Conservation (phyloP, 2,329 filamentous ascomycete genomes). For the Achaetomium macrosporum region DNA sequence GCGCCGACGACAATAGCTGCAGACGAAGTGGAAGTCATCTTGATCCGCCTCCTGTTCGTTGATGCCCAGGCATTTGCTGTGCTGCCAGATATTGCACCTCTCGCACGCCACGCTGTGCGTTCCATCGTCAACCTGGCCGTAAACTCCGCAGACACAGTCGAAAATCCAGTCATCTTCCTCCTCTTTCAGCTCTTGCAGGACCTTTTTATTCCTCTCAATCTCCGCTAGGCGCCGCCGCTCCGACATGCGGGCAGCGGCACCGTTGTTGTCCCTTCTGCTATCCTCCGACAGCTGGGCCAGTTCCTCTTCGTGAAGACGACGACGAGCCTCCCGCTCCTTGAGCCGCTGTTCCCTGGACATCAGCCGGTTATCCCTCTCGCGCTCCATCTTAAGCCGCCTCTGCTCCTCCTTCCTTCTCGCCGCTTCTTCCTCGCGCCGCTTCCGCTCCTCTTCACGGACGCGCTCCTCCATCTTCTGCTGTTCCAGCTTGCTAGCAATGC, state of each 20-base stretch:
- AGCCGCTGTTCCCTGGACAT: conserved; percentile 80
- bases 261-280: conserved; percentile 53
- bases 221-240: conserved; percentile 76
- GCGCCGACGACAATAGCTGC: conserved; percentile 66
- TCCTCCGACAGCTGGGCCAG: conserved; percentile 73
- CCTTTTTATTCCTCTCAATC: conserved; percentile 72
- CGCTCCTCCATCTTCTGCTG: conserved; percentile 69
- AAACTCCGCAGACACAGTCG: conserved; percentile 84
- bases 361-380: conserved; percentile 72
- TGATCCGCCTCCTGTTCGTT: conserved; percentile 72
- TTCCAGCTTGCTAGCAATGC: conserved; percentile 76
- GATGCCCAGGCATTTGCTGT: conserved; percentile 85
- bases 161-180: conserved; percentile 86
- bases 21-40: conserved; percentile 83
- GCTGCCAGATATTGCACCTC: conserved; percentile 91
- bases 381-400: conserved; percentile 52
- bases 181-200: conserved; percentile 62
- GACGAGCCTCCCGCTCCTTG: conserved; percentile 77
- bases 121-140: conserved; percentile 91
- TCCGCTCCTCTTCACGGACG: conserved; percentile 63
- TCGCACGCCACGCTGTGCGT: conserved; percentile 93
- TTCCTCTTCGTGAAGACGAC: conserved; percentile 78
- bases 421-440: conserved; percentile 56
- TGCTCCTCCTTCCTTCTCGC: conserved; percentile 63
- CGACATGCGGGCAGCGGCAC: conserved; percentile 58